These are phyloP conservation scores for Phlebopus sp. DNA, from an alignment of 1,284 basidiomycete species.

Conservation along the genomic window DNA sequence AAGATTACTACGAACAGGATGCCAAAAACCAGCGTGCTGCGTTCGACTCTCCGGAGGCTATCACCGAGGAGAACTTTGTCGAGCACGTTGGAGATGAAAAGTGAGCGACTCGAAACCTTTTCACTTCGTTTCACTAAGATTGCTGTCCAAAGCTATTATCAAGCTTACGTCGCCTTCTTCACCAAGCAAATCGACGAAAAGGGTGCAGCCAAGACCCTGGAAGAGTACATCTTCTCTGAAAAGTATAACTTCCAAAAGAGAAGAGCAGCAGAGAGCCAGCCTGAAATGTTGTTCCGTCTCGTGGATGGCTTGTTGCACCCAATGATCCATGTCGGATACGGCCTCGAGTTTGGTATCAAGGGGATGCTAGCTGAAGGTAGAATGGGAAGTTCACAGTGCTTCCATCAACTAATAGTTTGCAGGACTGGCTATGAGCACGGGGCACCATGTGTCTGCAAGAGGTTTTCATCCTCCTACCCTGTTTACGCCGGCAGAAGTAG, in stretches of 20 bases:
- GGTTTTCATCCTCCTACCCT: constrained; percentile 16
- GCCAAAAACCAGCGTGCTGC: constrained; percentile 29
- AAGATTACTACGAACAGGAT: constrained; percentile 37
- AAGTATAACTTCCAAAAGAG: constrained; percentile 43
- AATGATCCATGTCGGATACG: constrained; percentile 31
- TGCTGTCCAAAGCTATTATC: constrained; percentile 46
- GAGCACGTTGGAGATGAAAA: constrained; percentile 42
- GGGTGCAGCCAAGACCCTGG: constrained; percentile 42
- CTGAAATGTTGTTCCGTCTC: constrained; percentile 24
- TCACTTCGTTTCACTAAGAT: not conserved
- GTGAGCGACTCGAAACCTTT: constrained; percentile 21
- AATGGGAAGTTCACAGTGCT: not conserved
- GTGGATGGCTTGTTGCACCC: constrained; percentile 26
- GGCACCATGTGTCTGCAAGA: constrained; percentile 10
- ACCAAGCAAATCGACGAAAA: constrained; percentile 40
- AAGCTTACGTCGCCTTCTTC: constrained; percentile 59
- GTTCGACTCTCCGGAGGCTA: constrained; percentile 36
- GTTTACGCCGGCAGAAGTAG: not conserved
- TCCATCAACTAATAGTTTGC: constrained; percentile 2
- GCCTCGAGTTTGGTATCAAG: constrained; percentile 30
- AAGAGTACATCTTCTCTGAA: constrained; percentile 57
- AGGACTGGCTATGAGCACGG: constrained; percentile 27
- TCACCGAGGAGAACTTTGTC: constrained; percentile 40
- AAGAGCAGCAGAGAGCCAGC: constrained; percentile 16
- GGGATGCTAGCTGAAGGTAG: constrained; percentile 33